Base-by-base conservation (phyloP, 208 protist genomes). In the Acanthamoeba lugdunensis region DNA sequence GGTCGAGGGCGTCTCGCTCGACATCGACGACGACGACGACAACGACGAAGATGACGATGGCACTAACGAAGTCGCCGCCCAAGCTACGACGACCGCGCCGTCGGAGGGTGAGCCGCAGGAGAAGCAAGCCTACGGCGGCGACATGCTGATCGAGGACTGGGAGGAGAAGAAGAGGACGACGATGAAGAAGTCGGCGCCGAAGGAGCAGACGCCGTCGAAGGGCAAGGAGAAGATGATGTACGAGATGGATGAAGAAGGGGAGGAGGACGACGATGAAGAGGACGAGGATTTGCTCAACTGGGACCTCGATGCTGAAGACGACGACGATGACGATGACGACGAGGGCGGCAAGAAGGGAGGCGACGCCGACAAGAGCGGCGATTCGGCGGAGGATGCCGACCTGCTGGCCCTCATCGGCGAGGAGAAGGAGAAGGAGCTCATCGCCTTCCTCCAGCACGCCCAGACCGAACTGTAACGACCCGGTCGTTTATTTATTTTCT, bases 401-500 rank as follows among this genome's bases (percentile, higher is more conserved):
- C 30, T 79, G 69, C 69, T 79, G 28, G 14, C 23, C 37, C 69
- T 79, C 69, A 45, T 79, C 28, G 69, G 69, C 69, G 69, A 79
- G 69, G 69, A 48, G 16, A 79, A 48, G 69, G 28, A 79, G 69
- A 18, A 45, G 28, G 69, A 79, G 69, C 69, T 79, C 69, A 79
- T 79, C 69, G 69, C 69, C 69, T 79, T 79, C 69, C 69, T 79
- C 69, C 69, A 79, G 69, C 61, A 67, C 33, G 73, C 73, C 11
- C 52, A 56, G 52, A 21, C 52, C 6, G 52, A 13, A 18, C 52
- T 56, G 52, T 56, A 56, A 18, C n/a, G n/a, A n/a, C 52, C 52
- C 14, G 52, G 1, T 45, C 41, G 4, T 4, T 45, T 45, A 45
- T 45, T 45, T 45, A 45, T 45, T 45, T 45, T n/a, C 2, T 16